Conservation (phyloP, 805 yeast genomes). For the Saccharomyces eubayanus region DNA sequence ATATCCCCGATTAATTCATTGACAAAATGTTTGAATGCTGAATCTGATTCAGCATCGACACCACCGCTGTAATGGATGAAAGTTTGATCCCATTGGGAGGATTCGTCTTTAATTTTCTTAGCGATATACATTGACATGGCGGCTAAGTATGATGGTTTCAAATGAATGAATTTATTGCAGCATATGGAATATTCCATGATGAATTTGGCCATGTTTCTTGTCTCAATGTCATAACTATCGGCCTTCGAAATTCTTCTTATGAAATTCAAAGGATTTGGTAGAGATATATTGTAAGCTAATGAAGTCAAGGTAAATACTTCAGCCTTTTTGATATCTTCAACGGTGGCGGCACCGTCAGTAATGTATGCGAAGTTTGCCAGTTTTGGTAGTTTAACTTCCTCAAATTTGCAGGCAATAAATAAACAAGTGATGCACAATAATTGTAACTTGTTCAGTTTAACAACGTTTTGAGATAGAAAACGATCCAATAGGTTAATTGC, state of each 20-base stretch:
- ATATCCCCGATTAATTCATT: constrained; percentile 23
- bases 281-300: constrained; percentile 65
- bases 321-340: constrained; percentile 72
- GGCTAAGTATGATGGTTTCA: constrained; percentile 66
- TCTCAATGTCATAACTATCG: constrained; percentile 74
- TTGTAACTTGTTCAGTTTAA: constrained; percentile 72
- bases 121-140: constrained; percentile 82
- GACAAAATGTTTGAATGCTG: constrained; percentile 14
- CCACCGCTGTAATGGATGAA: constrained; percentile 22
- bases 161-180: constrained; percentile 66
- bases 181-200: constrained; percentile 67
- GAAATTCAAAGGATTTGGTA: constrained; percentile 87
- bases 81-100: constrained; percentile 20
- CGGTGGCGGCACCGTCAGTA: constrained; percentile 80
- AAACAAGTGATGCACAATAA: constrained; percentile 76
- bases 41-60: constrained; percentile 15
- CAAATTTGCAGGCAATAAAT: constrained; percentile 89
- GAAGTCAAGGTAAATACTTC: constrained; percentile 70
- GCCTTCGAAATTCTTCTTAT: constrained; percentile 81
- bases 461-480: constrained; percentile 64
- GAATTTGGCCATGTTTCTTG: constrained; percentile 77
- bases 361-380: constrained; percentile 78
- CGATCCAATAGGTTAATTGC: constrained; percentile 84
- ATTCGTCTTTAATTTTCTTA: constrained; percentile 42
- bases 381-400: constrained; percentile 83